These are phyloP conservation scores for Austroboletus niveus DNA, from an alignment of 1,284 basidiomycete genomes.

Conservation along the genomic window DNA sequence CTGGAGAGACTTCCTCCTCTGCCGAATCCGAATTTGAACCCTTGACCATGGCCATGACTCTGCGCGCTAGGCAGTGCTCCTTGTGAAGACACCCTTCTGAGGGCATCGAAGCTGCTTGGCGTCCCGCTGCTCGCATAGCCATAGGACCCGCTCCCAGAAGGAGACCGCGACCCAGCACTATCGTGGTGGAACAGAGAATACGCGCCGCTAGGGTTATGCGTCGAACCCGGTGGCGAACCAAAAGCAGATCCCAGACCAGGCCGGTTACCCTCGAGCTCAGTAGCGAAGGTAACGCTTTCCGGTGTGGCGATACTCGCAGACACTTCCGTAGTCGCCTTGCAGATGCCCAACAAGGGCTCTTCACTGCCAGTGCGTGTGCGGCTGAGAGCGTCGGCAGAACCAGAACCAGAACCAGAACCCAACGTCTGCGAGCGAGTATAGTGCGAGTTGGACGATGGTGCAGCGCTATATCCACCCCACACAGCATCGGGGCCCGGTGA, in stretches of 20 bases:
- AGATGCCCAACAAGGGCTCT: constrained; percentile 25
- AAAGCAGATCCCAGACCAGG: constrained; percentile 29
- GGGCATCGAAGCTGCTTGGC: constrained; percentile 25
- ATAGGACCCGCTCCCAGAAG: constrained; percentile 26
- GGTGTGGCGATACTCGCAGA: constrained; percentile 1
- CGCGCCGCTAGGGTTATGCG: constrained; percentile 16
- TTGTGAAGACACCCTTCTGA: constrained; percentile 32
- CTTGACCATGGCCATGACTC: constrained; percentile 16
- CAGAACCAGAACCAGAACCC: constrained; percentile 26
- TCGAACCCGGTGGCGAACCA: constrained; percentile 24
- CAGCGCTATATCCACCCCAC: constrained; percentile 27
- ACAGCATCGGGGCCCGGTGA: constrained; percentile 29
- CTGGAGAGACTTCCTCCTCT: constrained; percentile 21
- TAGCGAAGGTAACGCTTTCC: constrained; percentile 8
- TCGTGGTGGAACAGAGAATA: constrained; percentile 12
- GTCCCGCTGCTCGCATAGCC: constrained; percentile 25
- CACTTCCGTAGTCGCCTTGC: constrained; percentile 15
- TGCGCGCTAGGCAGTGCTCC: constrained; percentile 27
- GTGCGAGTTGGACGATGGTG: constrained; percentile 30
- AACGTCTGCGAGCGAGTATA: constrained; percentile 29
- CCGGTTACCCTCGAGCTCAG: constrained; percentile 8
- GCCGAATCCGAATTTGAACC: constrained; percentile 21
- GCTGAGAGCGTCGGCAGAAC: constrained; percentile 26
- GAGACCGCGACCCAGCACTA: constrained; percentile 19
- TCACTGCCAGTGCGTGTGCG: constrained; percentile 32